phyloP scores from a whole-genome alignment of 129 eudicot species.

The Flaveria brownii region DNA sequence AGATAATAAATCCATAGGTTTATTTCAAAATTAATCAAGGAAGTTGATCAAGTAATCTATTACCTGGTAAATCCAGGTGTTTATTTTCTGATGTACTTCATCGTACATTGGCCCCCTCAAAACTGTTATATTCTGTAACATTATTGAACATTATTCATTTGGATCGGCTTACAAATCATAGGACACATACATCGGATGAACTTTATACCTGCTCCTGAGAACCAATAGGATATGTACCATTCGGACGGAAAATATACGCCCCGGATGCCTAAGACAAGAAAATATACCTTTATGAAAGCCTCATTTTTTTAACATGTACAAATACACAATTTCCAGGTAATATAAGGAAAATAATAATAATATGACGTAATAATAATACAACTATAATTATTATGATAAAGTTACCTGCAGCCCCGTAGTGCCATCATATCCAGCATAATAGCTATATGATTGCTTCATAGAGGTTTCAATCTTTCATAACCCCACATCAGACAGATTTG shows the following conservation, averaged over 20 bases:
- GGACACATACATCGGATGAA: too few relatives aligned
- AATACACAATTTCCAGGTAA: neutral
- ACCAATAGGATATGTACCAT: conserved; percentile 38
- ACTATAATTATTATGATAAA: neutral
- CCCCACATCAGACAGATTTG: conserved; percentile 17
- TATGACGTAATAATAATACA: neutral
- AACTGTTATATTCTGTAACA: too few relatives aligned
- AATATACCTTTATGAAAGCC: neutral
- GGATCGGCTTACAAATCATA: too few relatives aligned
- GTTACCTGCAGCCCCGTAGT: conserved; percentile 57
- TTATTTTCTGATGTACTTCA: neutral
- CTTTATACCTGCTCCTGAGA: neutral
- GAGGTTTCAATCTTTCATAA: conserved; percentile 59
- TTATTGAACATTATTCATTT: too few relatives aligned
- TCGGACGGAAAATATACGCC: conserved; percentile 51
- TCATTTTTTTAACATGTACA: conserved; percentile 18
- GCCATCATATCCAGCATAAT: conserved; percentile 66
- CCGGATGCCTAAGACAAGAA: too few relatives aligned
- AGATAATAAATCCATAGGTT: too few relatives aligned
- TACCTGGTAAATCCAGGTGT: too few relatives aligned
- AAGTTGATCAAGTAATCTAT: too few relatives aligned
- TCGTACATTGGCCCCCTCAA: too few relatives aligned
- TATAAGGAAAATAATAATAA: neutral
- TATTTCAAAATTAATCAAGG: too few relatives aligned
- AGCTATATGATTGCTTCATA: conserved; percentile 63